Base-by-base conservation (phyloP, 768 basidiomycete genomes). In the Suillus variegatus region DNA sequence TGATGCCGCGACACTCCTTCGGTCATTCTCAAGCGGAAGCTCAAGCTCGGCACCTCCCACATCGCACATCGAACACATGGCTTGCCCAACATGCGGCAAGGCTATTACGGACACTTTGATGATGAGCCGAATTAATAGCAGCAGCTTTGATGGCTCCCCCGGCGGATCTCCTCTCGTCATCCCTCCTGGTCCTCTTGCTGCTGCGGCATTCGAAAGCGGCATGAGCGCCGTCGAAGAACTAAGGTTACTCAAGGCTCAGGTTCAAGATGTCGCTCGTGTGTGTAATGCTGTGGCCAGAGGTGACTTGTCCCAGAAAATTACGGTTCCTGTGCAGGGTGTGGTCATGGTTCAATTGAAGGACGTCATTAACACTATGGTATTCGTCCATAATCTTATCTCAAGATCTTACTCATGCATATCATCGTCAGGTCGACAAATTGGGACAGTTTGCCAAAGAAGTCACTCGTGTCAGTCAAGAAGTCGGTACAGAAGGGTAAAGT, bases 401-500 rank as follows among this genome's bases (percentile, higher is more conserved):
- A 63, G 54, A 16, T 41, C 60, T 20, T 43, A 12, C 54, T 41
- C 18, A 60, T 63, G 12, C 38, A 63, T 36, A 61, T 18, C 22
- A 16, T 57, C 43, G 3, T 13, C 69, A 85, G 87, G 87, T 88
- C 67, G 88, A 89, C 73, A 84, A 86, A 70, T 82, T 98, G 36
- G 88, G 91, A 64, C 90, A 92, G 72, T 97, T 98, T 76, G 95
- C 96, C 43, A 89, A 90, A 74, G 94, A 95, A 75, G 94, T 95
- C 44, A 95, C 94, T 65, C 86, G 94, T 65, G 91, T 93, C 65
- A 86, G 85, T 69, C 89, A 90, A 75, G 91, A 93, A 74, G 95
- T 97, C 75, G 91, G 91, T 25, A 92, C 89, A 63, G 90, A 91
- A 82, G 88, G 86, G 86, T 87, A 62, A 43, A 47, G 78, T 74